phyloP scores from a whole-genome alignment of 2,329 filamentous ascomycete species.

The Lojkania enalia region DNA sequence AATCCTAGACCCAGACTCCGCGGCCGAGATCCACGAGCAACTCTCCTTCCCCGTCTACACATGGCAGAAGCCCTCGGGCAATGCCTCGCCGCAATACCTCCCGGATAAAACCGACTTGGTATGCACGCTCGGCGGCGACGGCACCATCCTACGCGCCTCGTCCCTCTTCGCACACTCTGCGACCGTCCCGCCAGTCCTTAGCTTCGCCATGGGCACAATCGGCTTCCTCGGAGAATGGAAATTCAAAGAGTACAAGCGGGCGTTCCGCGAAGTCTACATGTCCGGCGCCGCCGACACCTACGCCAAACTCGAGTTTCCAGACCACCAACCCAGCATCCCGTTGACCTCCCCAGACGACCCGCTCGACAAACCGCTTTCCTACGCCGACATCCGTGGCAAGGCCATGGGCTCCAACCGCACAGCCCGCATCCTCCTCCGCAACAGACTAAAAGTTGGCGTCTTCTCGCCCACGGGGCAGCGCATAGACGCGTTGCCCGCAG shows the following conservation, averaged over 20 bases:
- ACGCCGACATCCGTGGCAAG: constrained; percentile 77
- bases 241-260: constrained; percentile 87
- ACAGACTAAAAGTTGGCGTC: constrained; percentile 83
- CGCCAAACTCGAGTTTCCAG: constrained; percentile 65
- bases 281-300: constrained; percentile 61
- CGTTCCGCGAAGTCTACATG: constrained; percentile 93
- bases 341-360: constrained; percentile 65
- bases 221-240: constrained; percentile 98
- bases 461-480: constrained; percentile 69
- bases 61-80: constrained; percentile 30
- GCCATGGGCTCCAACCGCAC: constrained; percentile 74
- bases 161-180: constrained; percentile 81
- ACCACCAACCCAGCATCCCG: constrained; percentile 63
- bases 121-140: constrained; percentile 89
- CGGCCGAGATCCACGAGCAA: constrained; percentile 68
- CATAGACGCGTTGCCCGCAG: constrained; percentile 36
- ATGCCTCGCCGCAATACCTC: constrained; percentile 50
- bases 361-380: constrained; percentile 47
- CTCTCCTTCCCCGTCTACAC: constrained; percentile 68
- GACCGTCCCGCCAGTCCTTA: constrained; percentile 85
- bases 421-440: constrained; percentile 82
- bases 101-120: constrained; percentile 85
- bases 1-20: constrained; percentile 78
- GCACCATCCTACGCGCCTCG: constrained; percentile 83
- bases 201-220: constrained; percentile 95